These are phyloP conservation scores for Crataegus laevigata DNA, from an alignment of 306 rosid genomes.

Conservation along the genomic window DNA sequence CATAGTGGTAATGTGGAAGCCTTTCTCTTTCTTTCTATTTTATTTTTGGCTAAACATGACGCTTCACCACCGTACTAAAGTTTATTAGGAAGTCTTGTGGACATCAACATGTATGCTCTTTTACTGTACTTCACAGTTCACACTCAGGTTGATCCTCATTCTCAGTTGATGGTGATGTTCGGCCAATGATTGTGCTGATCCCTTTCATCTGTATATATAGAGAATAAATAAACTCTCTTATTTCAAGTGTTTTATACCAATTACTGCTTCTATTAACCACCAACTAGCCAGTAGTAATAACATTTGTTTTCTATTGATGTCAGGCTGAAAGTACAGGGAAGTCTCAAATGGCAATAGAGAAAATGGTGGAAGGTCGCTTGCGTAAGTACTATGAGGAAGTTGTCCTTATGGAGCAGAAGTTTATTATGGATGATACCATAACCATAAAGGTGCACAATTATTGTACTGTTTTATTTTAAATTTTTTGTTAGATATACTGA, in stretches of 20 bases:
- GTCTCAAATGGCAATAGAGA: slow-evolving; percentile 78
- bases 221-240: background rate
- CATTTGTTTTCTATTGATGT: slow-evolving; percentile 5
- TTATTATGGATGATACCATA: slow-evolving; percentile 56
- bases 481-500: background rate
- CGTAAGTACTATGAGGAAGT: slow-evolving; percentile 90
- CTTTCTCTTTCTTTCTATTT: background rate
- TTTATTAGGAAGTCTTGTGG: background rate
- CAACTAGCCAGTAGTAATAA: background rate
- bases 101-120: background rate
- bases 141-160: background rate
- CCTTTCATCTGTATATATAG: background rate
- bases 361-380: slow-evolving; percentile 91
- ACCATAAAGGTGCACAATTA: slow-evolving; percentile 54
- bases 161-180: background rate
- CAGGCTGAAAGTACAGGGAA: slow-evolving; percentile 88
- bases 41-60: background rate
- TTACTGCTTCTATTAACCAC: background rate
- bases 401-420: slow-evolving; percentile 86
- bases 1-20: background rate
- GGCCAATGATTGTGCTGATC: background rate
- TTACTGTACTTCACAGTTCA: background rate
- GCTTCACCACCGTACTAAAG: background rate
- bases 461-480: background rate
- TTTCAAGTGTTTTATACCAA: background rate